A percentile compares a stretch with the other conserved stretches of the same genome.
phyloP scores from a whole-genome alignment of 495 filamentous ascomycete species.

The Penicillium cinerascens region DNA sequence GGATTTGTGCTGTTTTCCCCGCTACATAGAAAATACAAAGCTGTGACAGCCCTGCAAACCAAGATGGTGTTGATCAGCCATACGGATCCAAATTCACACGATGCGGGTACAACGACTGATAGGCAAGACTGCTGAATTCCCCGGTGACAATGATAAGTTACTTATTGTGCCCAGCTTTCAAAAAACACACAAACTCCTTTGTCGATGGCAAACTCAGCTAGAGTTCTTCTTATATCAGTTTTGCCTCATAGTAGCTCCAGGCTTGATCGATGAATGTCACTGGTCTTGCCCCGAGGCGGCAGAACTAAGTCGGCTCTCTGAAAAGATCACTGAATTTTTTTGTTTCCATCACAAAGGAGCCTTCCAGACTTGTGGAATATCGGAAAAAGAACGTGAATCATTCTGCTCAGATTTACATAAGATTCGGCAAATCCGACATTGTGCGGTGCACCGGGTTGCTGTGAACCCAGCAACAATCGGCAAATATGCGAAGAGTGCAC shows the following conservation, averaged over 20 bases:
- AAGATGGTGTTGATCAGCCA: no score
- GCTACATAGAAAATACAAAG: no score
- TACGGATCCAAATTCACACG: no score
- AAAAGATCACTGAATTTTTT: conserved; percentile 9
- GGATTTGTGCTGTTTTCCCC: no score
- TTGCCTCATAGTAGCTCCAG: conserved; percentile 3
- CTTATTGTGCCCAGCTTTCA: neutral
- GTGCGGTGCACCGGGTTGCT: conserved; percentile 6
- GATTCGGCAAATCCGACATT: conserved; percentile 10
- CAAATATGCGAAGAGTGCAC: conserved; percentile 2
- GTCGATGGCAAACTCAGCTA: conserved; percentile 3
- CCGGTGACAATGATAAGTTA: no score
- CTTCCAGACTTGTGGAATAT: conserved; percentile 2
- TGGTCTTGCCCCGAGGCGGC: conserved; percentile 12
- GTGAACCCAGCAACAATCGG: conserved; percentile 2
- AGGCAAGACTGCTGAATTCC: no score
- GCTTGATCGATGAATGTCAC: conserved; percentile 1
- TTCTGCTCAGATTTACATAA: conserved; percentile 8
- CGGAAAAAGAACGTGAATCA: conserved; percentile 6
- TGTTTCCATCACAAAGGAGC: conserved; percentile 8
- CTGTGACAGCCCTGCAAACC: no score
- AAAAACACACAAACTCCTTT: neutral
- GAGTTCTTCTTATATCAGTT: conserved; percentile 9
- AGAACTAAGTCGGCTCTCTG: conserved; percentile 8
- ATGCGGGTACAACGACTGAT: no score